Base-by-base conservation (phyloP, 2,329 filamentous ascomycete genomes). In the Didymella glomerata region DNA sequence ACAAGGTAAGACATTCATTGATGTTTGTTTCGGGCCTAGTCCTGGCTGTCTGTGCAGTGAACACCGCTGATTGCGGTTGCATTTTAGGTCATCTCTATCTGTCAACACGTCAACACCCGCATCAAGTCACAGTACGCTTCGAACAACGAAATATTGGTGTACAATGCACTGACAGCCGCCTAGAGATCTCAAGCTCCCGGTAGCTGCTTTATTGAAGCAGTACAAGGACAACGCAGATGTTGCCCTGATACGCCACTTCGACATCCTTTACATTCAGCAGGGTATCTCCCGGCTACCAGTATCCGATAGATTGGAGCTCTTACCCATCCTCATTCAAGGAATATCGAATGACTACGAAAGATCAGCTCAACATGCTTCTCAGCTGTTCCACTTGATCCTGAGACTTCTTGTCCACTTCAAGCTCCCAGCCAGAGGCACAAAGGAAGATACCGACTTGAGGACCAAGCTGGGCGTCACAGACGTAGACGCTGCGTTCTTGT, bases 201-300 rank as follows among this genome's bases (percentile, higher is more conserved):
- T 98, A 13, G 85, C 87, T n/a, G 87, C 88, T 16, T 83, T 99
- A 18, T 78, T 98, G 54, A 89, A 93, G 67, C 95, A 98, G 76
- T 97, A 96, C 83, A 96, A 96, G 76, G 86, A 91, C 22, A 87
- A 86, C 36, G 83, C 68, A 20, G 64, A 87, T 38, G 89, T 88
- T 13, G 82, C 88, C 1, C 83, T 97, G 36, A 87, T 99, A 64
- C 89, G 92, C 63, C 91, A 96, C 73, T 90, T 97, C 68, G 93
- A 98, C 77, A 81, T 98, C 40, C 84, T 90, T 18, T 97, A 96
- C 73, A 90, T 97, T 36, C 91, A 96, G 71, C 92, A 96, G 73
- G 95, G 94, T 38, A 82, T 91, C 44, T 84, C 84, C 50, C 83
- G 88, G 48, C 76, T 91, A 20, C 81, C 83, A 2, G 76, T 83